A percentile compares a stretch with the other conserved stretches of the same genome.
phyloP scores from a whole-genome alignment of 2,329 filamentous ascomycete species.

The Neofusicoccum sp. region DNA sequence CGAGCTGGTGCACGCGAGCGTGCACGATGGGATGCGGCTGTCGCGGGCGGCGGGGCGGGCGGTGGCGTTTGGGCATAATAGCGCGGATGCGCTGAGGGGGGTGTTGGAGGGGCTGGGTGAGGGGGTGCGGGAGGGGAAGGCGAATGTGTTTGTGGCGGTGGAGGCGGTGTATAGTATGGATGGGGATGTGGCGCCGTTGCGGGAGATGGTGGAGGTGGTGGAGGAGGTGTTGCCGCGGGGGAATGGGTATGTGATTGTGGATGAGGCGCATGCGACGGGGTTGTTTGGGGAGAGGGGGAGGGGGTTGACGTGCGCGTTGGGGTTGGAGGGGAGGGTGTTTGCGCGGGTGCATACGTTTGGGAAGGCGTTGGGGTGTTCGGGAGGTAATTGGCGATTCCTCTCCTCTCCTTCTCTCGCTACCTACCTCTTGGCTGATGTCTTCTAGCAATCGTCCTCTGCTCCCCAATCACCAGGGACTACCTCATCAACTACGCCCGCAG shows the following conservation, averaged over 20 bases:
- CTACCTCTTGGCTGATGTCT: not conserved
- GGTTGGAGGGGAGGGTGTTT: constrained; percentile 59
- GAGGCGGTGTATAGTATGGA: constrained; percentile 74
- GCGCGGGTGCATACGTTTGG: constrained; percentile 67
- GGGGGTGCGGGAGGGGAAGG: constrained; percentile 34
- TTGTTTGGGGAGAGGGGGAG: constrained; percentile 59
- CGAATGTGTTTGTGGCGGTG: constrained; percentile 37
- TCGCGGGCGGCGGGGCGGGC: constrained; percentile 55
- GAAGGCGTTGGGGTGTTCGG: constrained; percentile 68
- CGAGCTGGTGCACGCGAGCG: constrained; percentile 75
- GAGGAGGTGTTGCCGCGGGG: constrained; percentile 57
- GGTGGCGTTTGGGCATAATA: constrained; percentile 62
- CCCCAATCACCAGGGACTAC: constrained; percentile 34
- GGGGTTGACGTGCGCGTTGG: constrained; percentile 61
- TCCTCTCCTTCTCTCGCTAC: not conserved
- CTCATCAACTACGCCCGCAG: constrained; percentile 43
- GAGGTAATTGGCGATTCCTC: constrained; percentile 56
- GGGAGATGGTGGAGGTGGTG: constrained; percentile 61
- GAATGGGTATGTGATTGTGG: constrained; percentile 66
- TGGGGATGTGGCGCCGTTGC: constrained; percentile 69
- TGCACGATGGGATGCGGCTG: constrained; percentile 74
- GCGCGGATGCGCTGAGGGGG: constrained; percentile 39
- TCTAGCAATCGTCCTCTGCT: constrained; percentile 37
- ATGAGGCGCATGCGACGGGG: constrained; percentile 70
- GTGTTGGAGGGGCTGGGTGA: constrained; percentile 36